These are phyloP conservation scores for Phlebiopsis flavidoalba DNA, from an alignment of 768 basidiomycete genomes.

Conservation along the genomic window DNA sequence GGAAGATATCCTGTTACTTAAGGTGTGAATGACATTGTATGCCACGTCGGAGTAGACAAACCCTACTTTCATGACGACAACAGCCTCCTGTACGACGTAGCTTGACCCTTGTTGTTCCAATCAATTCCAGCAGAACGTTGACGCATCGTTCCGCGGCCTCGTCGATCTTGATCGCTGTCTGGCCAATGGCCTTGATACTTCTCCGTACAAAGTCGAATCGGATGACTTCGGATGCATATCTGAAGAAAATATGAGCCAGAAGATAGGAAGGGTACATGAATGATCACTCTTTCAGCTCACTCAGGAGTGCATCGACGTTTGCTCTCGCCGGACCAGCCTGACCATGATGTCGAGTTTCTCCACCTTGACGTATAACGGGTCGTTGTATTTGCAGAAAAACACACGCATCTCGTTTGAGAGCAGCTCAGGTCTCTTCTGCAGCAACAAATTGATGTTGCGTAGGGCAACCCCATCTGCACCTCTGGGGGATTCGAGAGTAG, in stretches of 20 bases:
- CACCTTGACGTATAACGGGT: slow-evolving; percentile 97
- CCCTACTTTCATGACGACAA: slow-evolving; percentile 95
- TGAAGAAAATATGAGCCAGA: slow-evolving; percentile 25
- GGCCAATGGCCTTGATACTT: slow-evolving; percentile 93
- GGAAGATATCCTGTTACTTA: slow-evolving; percentile 82
- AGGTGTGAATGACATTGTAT: not conserved
- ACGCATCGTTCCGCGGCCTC: slow-evolving; percentile 91
- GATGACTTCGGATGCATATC: slow-evolving; percentile 95
- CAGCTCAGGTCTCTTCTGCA: slow-evolving; percentile 89
- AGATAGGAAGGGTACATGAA: not conserved
- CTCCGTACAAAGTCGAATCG: slow-evolving; percentile 97
- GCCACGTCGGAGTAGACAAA: not conserved
- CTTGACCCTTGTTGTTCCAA: slow-evolving; percentile 90
- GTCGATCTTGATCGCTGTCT: slow-evolving; percentile 94
- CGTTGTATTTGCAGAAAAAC: slow-evolving; percentile 99
- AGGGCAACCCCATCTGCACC: slow-evolving; percentile 98
- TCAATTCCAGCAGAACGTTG: slow-evolving; percentile 88
- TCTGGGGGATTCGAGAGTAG: slow-evolving; percentile 95
- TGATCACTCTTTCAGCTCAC: slow-evolving; percentile 91
- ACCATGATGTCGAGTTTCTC: slow-evolving; percentile 99
- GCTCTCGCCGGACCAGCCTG: slow-evolving; percentile 77
- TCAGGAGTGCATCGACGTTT: slow-evolving; percentile 93
- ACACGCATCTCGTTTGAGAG: slow-evolving; percentile 96
- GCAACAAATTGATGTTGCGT: slow-evolving; percentile 91
- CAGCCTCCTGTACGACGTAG: slow-evolving; percentile 97